Evolutionary conservation across 139 green algal genomes (phyloP).

Genomic region (Chlamydomonas applanata): DNA sequence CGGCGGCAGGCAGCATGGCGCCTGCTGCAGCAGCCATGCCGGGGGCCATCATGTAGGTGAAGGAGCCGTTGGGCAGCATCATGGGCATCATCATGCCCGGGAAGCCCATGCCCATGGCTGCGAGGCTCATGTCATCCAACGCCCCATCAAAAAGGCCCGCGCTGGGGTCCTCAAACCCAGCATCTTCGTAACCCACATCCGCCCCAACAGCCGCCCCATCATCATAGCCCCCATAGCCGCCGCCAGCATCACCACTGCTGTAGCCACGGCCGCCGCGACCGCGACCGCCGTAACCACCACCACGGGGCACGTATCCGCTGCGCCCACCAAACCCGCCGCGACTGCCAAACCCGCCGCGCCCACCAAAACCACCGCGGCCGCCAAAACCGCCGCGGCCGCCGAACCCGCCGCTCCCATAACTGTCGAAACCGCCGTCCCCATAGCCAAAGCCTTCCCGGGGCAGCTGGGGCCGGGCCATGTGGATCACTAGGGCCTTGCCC

Average conservation of each 20-base stretch:
- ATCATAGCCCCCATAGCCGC: conserved; percentile 16
- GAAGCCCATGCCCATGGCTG: not conserved
- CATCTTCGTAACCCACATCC: no score
- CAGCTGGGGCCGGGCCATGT: conserved; percentile 8
- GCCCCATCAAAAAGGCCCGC: no score
- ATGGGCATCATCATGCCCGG: conserved; percentile 17
- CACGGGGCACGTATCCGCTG: not conserved
- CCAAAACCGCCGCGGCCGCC: not conserved
- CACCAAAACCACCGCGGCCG: not conserved
- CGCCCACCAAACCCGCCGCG: not conserved
- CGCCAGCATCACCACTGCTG: not conserved
- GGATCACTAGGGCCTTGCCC: conserved; percentile 51
- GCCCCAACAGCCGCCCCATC: not conserved
- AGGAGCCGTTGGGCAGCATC: conserved; percentile 18
- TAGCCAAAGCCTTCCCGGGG: conserved; percentile 20
- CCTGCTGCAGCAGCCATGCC: not conserved
- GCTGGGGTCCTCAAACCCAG: no score
- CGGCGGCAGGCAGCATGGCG: not conserved
- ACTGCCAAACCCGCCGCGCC: not conserved
- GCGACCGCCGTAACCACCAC: not conserved
- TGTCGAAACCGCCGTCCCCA: conserved; percentile 1
- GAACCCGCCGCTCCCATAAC: not conserved
- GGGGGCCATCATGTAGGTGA: conserved; percentile 22
- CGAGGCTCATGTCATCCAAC: not conserved
- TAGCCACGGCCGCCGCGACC: not conserved